phyloP scores from a whole-genome alignment of 306 rosid genomes.

The Hippophae rhamnoides region DNA sequence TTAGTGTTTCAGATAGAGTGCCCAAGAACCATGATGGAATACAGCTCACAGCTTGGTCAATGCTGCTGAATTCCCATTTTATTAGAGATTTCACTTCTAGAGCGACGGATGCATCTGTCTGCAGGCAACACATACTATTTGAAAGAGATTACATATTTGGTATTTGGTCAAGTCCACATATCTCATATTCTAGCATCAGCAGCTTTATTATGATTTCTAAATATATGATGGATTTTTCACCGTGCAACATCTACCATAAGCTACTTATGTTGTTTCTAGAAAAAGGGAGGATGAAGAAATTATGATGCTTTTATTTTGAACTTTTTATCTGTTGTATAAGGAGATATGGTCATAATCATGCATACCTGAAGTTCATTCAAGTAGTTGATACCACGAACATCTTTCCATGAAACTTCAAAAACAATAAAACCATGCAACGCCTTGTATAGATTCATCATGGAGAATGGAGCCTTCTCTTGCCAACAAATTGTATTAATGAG shows the following conservation, averaged over 20 bases:
- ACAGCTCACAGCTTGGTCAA: slow-evolving; percentile 14
- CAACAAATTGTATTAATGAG: not conserved
- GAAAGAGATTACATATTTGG: not conserved
- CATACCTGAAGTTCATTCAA: slow-evolving; percentile 13
- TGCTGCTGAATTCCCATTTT: slow-evolving; percentile 9
- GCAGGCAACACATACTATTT: not conserved
- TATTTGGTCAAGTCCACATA: not conserved
- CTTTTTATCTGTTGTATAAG: not conserved
- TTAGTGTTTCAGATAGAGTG: not conserved
- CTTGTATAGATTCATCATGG: not conserved
- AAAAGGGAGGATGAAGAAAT: no score
- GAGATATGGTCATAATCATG: not conserved
- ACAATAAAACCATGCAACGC: slow-evolving; percentile 12
- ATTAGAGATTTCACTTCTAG: slow-evolving; percentile 14
- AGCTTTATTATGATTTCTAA: not conserved
- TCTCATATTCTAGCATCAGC: not conserved
- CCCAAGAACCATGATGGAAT: slow-evolving; percentile 11
- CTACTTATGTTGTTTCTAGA: no score
- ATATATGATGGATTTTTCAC: not conserved
- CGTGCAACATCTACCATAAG: not conserved
- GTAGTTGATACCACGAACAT: slow-evolving; percentile 10
- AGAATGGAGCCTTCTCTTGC: slow-evolving; percentile 3
- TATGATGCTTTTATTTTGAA: not conserved
- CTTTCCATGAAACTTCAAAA: slow-evolving; percentile 10
- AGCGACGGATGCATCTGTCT: slow-evolving; percentile 9